Conservation (phyloP, 192 early-diverging fungal species). For the Coemansia sp. region DNA sequence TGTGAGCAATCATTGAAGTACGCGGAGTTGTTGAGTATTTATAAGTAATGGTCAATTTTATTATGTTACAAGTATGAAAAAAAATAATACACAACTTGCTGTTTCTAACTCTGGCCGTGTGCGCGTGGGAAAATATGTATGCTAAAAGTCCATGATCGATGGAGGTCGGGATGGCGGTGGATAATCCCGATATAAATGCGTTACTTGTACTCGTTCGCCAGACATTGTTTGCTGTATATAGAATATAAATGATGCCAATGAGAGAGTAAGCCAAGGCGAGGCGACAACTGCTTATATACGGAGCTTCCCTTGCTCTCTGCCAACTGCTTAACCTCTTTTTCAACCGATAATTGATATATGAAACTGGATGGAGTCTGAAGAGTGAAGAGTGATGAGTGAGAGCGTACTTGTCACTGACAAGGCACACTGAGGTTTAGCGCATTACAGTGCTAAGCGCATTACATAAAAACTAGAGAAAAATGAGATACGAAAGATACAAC, state of each 20-base stretch:
- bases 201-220: neutral
- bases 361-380: neutral
- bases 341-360: neutral
- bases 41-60: neutral
- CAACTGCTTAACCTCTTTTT: neutral
- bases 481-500: neutral
- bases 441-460: neutral
- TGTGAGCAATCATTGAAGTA: conserved; percentile 1
- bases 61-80: neutral
- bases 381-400: neutral
- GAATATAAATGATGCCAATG: neutral
- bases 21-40: neutral
- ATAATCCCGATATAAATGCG: conserved; percentile 15
- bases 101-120: neutral
- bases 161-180: conserved; percentile 28
- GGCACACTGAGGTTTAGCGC: neutral
- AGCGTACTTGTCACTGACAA: conserved; percentile 10
- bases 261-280: neutral
- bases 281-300: neutral
- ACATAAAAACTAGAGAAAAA: neutral
- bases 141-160: conserved; percentile 18
- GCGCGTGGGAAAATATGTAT: neutral
- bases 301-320: neutral
- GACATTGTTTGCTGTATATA: neutral
- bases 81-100: neutral